These are phyloP conservation scores for Ceratobasidium sp. DNA, from an alignment of 1,284 basidiomycete species.

Conservation along the genomic window DNA sequence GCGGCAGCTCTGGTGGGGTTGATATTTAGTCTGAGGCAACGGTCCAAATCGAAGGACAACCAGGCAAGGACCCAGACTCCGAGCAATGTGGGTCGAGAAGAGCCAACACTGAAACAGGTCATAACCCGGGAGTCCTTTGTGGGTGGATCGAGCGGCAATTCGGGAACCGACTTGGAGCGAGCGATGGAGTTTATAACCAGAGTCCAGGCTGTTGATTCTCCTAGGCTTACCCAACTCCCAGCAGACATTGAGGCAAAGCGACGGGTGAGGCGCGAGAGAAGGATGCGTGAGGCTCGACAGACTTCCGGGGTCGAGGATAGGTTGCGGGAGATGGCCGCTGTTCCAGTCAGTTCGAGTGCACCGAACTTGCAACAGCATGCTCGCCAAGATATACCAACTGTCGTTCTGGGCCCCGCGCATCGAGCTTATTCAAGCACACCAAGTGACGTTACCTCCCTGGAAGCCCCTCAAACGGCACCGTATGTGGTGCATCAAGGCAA, in stretches of 20 bases:
- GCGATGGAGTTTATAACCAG: slow-evolving; percentile 21
- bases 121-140: background rate
- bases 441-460: background rate
- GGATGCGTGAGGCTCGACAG: no score
- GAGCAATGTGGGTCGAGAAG: background rate
- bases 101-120: background rate
- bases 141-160: background rate
- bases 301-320: background rate
- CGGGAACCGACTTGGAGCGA: slow-evolving; percentile 9
- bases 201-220: slow-evolving; percentile 6
- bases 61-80: background rate
- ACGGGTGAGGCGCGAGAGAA: background rate
- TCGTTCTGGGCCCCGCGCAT: background rate
- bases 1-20: slow-evolving; percentile 25
- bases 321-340: background rate
- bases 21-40: slow-evolving; percentile 27
- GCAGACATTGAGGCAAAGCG: slow-evolving; percentile 4
- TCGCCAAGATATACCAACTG: background rate
- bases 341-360: background rate
- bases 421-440: background rate
- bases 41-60: slow-evolving; percentile 26
- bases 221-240: background rate
- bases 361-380: background rate
- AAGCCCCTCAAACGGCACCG: background rate
- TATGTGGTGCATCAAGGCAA: background rate